Base-by-base conservation (phyloP, 768 basidiomycete genomes). In the Dioszegia crocea region DNA sequence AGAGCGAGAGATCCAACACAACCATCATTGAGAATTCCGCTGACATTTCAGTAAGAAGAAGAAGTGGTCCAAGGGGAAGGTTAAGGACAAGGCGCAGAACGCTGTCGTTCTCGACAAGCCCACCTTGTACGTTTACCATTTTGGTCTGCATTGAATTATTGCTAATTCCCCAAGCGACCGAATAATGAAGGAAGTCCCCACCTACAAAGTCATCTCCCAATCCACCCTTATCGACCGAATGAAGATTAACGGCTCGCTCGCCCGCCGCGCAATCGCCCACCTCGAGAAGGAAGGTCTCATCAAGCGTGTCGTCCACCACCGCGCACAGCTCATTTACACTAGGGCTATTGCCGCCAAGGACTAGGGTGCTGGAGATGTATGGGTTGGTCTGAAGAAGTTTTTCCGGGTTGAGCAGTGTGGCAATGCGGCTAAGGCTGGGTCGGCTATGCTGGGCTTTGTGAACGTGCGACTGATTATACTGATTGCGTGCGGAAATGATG, bases 51-150 rank as follows among this genome's bases (percentile, higher is more conserved):
- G 75, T 63, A 97, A 97, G 85, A 98, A 98, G 85, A 98, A 98
- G 90, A 98, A 98, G 85, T 97, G 93, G 93, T 96, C 91, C 71
- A 98, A 98, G 85, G 96, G 96, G 78, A 98, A 98, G 82, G 96
- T 99, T 80, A 99, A 99, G 88, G 96, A 99, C 83, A 99, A 98
- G 87, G 91, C 94, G 75, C 86, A 89, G 77, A 93, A 98, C 84
- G 84, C 90, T 71, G 92, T 97, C 79, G 82, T 86, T 68, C 86
- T 94, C 75, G 94, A 98, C 84, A 94, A 97, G 83, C 67, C 86
- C 56, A 88, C 87, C 70, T 94, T 80, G 75, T 77, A 57, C 60
- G 73, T 67, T 12, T 41, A 5, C 31, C 26, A 39, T 8, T 26
- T 26, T 6, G 14, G 27, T 49, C 48, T 39, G 4, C 30, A 47